Evolutionary conservation across 192 early-diverging fungal genomes (phyloP).

Genomic region (Mortierella claussenii): DNA sequence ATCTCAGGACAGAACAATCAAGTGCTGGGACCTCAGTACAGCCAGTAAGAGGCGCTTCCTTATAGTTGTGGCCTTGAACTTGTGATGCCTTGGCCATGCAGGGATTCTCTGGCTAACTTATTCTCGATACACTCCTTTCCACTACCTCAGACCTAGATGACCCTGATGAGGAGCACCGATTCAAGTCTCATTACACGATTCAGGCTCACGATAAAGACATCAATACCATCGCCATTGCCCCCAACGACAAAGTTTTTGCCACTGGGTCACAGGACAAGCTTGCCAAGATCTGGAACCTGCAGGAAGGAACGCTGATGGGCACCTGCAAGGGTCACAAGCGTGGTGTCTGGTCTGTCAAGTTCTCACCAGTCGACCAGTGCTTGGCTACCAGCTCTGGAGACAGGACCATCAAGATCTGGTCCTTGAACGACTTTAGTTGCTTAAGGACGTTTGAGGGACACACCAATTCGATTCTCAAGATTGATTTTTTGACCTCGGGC

Average conservation of each 20-base stretch:
- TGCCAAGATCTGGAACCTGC: constrained; percentile 91
- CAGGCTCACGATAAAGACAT: constrained; percentile 98
- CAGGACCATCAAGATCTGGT: constrained; percentile 96
- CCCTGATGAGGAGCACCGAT: constrained; percentile 54
- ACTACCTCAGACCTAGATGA: constrained; percentile 43
- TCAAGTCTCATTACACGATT: constrained; percentile 85
- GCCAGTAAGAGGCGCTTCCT: constrained; percentile 36
- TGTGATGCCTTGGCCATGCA: background rate
- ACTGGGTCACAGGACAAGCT: constrained; percentile 96
- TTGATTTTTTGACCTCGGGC: constrained; percentile 86
- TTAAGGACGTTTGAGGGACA: constrained; percentile 96
- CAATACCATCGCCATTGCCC: constrained; percentile 90
- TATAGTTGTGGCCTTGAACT: background rate
- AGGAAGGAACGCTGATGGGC: constrained; percentile 81
- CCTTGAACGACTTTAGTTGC: constrained; percentile 87
- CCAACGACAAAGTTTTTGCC: constrained; percentile 93
- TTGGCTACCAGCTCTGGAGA: constrained; percentile 93
- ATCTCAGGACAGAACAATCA: constrained; percentile 95
- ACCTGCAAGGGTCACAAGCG: constrained; percentile 91
- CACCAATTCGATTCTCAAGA: constrained; percentile 92
- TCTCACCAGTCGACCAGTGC: constrained; percentile 97
- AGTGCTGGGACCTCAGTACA: constrained; percentile 87
- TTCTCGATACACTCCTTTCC: background rate
- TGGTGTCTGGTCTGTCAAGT: constrained; percentile 93
- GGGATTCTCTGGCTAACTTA: background rate